Base-by-base conservation (phyloP, 106 monocot genomes). In the Dioscorea alata region DNA sequence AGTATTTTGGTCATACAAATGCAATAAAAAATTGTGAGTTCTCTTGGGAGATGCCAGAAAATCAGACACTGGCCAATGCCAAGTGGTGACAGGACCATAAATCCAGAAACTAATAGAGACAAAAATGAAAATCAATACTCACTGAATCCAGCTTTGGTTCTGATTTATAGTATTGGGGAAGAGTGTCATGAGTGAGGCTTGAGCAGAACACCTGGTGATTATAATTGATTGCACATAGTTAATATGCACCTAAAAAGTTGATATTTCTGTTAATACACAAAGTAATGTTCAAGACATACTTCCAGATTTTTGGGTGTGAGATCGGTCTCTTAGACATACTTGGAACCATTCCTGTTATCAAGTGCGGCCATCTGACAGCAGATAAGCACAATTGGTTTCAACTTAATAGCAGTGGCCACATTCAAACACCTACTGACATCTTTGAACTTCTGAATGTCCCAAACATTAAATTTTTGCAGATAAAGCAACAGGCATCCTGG, bases 341-440 rank as follows among this genome's bases (percentile, higher is more conserved):
- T 99, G 31, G 79, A 78, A 42, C 87, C 90, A 67, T 71, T 59
- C 48, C 70, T 92, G 68, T 85, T 93, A 81, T 99, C 87, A 85
- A 99, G 93, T 66, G 93, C 92, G 76, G 87, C 77, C 50, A 93
- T 90, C 99, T 99, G 83, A 16, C 13, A 76, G 64, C 50, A 73
- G 22, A 69, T 23, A 13, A 13, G 16, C 1, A 42, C 42, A 42
- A 42, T 3, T 42, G 42, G 42, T 6, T 42, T 42, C 42, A 42
- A 42, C 42, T 42, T 42, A 42, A 6, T 42, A 42, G 6, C 10
- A 42, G 4, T 6, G 5, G 10, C 42, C 42, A 42, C 6, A 42
- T 3, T 42, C 42, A 42, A 42, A 42, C 42, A 42, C 42, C 42
- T 3, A 42, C 42, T 3, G 3, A 28, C 28, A 1, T 28, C 28